Evolutionary conservation across 768 basidiomycete species (phyloP).

Genomic region (Lactarius tabidus): DNA sequence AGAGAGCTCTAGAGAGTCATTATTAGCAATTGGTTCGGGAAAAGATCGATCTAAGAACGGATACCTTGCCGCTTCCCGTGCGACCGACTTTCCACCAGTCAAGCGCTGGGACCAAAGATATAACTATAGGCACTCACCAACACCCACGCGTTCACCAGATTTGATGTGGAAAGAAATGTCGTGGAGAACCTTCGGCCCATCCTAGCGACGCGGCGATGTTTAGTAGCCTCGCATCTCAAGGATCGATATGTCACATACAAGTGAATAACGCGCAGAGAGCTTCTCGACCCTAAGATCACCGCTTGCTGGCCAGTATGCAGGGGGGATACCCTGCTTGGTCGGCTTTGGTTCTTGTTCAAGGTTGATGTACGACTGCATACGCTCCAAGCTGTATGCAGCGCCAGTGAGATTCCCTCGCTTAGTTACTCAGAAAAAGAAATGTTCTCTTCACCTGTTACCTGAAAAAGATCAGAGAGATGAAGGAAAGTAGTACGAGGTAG

Average conservation of each 20-base stretch:
- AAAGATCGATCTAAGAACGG: conserved; percentile 10
- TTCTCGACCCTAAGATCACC: conserved; percentile 49
- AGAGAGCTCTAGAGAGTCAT: conserved; percentile 38
- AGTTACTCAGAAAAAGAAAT: not conserved
- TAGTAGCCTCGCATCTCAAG: conserved; percentile 38
- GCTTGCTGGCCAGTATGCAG: conserved; percentile 61
- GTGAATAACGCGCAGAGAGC: conserved; percentile 47
- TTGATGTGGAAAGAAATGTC: conserved; percentile 48
- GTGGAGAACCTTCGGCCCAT: conserved; percentile 55
- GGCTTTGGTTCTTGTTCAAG: conserved; percentile 52
- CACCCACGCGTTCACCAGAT: conserved; percentile 55
- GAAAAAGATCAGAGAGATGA: not conserved
- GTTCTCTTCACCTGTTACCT: conserved; percentile 31
- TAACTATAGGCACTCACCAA: conserved; percentile 36
- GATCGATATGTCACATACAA: conserved; percentile 25
- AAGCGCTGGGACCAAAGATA: not conserved
- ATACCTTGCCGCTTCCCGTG: conserved; percentile 53
- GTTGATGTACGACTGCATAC: conserved; percentile 50
- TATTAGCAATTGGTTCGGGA: not conserved
- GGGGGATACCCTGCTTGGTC: conserved; percentile 42
- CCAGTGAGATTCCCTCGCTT: not conserved
- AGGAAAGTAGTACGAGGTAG: not conserved
- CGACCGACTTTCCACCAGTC: conserved; percentile 41
- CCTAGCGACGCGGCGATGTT: conserved; percentile 27
- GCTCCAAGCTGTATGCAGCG: conserved; percentile 37